Evolutionary conservation across 768 basidiomycete genomes (phyloP).

Genomic region (Naganishia onofrii): DNA sequence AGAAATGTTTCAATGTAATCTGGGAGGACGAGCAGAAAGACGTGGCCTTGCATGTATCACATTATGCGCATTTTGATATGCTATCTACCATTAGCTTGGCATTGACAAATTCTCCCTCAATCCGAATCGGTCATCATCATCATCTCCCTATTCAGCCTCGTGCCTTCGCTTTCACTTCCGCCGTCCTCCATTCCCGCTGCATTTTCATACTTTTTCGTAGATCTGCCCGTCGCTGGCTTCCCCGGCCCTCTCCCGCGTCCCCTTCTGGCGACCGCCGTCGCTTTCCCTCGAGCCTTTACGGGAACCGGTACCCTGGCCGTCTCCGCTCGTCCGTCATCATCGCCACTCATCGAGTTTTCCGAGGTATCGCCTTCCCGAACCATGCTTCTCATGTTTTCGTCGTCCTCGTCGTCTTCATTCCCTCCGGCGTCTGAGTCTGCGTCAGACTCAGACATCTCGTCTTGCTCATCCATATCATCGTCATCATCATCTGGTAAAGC

Average conservation of each 20-base stretch:
- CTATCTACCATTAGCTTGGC: background rate
- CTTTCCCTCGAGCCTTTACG: background rate
- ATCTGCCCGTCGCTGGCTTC: background rate
- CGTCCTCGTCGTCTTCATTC: background rate
- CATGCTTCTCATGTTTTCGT: constrained; percentile 13
- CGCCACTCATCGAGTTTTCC: background rate
- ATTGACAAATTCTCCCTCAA: background rate
- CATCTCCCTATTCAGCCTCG: constrained; percentile 20
- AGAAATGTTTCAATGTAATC: background rate
- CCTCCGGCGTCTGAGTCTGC: too few species aligned
- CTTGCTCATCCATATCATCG: background rate
- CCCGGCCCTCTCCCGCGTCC: background rate
- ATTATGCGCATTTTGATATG: background rate
- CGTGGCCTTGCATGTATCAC: background rate
- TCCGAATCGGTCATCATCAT: constrained; percentile 7
- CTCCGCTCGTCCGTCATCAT: background rate
- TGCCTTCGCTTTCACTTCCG: constrained; percentile 18
- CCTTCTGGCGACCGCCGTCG: background rate
- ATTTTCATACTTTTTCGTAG: background rate
- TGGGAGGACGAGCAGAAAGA: background rate
- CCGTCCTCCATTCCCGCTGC: background rate
- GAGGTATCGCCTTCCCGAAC: background rate
- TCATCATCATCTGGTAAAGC: too few species aligned
- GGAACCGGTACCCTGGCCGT: too few species aligned
- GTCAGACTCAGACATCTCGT: background rate